Evolutionary conservation across 2,329 filamentous ascomycete species (phyloP).

Genomic region (Mollisia scopiformis): DNA sequence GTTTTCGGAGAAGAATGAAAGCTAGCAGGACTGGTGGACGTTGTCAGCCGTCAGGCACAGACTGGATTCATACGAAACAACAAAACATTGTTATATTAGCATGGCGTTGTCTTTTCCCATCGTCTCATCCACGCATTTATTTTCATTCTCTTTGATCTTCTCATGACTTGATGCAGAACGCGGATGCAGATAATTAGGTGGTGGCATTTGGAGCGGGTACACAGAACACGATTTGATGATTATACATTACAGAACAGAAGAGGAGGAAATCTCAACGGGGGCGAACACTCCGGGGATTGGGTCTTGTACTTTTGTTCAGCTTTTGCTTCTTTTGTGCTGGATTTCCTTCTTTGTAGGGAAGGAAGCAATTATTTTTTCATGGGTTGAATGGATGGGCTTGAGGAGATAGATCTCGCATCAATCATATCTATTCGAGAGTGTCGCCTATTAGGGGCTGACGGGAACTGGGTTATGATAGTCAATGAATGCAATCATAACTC

Average conservation of each 20-base stretch:
- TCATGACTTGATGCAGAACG: slow-evolving; percentile 15
- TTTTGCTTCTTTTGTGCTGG: not conserved
- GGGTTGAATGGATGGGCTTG: slow-evolving; percentile 1
- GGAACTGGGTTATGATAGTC: slow-evolving; percentile 11
- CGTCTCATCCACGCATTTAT: slow-evolving; percentile 6
- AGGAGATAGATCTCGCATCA: slow-evolving; percentile 19
- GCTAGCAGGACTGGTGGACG: slow-evolving; percentile 27
- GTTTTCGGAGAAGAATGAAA: slow-evolving; percentile 8
- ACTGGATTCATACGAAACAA: slow-evolving; percentile 12
- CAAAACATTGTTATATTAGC: slow-evolving; percentile 30
- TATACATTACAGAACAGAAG: slow-evolving; percentile 9
- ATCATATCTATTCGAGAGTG: not conserved
- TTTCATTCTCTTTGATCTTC: slow-evolving; percentile 14
- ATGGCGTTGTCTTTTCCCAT: slow-evolving; percentile 23
- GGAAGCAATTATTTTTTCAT: not conserved
- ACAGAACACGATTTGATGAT: slow-evolving; percentile 11
- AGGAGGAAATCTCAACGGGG: slow-evolving; percentile 30
- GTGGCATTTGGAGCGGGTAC: slow-evolving; percentile 3
- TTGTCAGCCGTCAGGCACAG: slow-evolving; percentile 19
- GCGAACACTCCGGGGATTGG: slow-evolving; percentile 28
- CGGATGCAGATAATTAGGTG: not conserved
- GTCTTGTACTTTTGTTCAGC: slow-evolving; percentile 10
- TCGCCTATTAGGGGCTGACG: not conserved
- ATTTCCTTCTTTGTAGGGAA: not conserved
- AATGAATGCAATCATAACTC: slow-evolving; percentile 18